Conservation (phyloP, 768 basidiomycete species). For the Dioszegia hungarica region DNA sequence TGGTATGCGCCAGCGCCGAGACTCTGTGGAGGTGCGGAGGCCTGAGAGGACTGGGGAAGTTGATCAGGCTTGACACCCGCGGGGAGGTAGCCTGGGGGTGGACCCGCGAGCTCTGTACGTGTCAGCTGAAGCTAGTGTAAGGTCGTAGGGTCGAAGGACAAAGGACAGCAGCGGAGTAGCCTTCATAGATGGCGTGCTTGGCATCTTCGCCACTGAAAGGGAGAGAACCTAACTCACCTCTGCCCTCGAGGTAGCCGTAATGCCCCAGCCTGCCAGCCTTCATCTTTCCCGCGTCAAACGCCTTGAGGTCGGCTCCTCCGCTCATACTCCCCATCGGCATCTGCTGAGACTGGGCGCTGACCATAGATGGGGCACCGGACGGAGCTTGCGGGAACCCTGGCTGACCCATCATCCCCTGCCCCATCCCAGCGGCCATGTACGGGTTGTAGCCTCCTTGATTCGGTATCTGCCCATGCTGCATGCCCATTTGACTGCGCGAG, state of each 20-base stretch:
- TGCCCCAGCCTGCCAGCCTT: slow-evolving; percentile 40
- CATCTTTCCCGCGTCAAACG: slow-evolving; percentile 33
- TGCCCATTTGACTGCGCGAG: not conserved
- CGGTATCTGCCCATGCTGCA: not conserved
- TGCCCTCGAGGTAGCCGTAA: slow-evolving; percentile 43
- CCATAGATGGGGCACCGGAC: too few species aligned
- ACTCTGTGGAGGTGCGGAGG: not conserved
- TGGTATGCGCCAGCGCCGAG: not conserved
- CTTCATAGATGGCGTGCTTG: too few species aligned
- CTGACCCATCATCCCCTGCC: too few species aligned
- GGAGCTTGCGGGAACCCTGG: too few species aligned
- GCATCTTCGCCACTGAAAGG: not conserved
- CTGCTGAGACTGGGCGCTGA: too few species aligned
- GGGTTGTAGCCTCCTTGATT: not conserved
- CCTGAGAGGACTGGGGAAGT: slow-evolving; percentile 1
- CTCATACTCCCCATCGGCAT: not conserved
- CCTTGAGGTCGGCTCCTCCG: slow-evolving; percentile 9
- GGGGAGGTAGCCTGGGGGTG: slow-evolving; percentile 35
- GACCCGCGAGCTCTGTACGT: slow-evolving; percentile 39
- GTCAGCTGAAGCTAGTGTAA: not conserved
- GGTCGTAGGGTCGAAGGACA: slow-evolving; percentile 18
- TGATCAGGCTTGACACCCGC: slow-evolving; percentile 31
- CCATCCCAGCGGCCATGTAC: slow-evolving; percentile 9
- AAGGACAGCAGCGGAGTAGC: slow-evolving; percentile 27
- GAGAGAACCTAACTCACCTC: slow-evolving; percentile 26